Conservation (phyloP, 2,329 filamentous ascomycete species). For the Pseudocercospora fijiensis region DNA sequence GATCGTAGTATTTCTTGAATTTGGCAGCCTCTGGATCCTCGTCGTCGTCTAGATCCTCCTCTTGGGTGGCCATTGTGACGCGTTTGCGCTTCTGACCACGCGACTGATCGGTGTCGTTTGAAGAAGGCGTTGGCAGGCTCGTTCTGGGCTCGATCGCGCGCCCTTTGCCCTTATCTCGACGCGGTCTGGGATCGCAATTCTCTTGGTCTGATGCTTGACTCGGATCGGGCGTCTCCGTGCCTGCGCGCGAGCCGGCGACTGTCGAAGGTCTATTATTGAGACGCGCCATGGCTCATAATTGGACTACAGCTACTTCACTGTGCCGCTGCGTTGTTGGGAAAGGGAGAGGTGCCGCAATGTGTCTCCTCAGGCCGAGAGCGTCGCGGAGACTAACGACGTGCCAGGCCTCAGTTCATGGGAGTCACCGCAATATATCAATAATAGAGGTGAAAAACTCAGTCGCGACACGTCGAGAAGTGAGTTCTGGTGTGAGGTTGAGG, state of each 20-base stretch:
- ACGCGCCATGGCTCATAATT: slow-evolving; percentile 27
- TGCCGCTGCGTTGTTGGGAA: not conserved
- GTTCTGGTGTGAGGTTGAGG: not conserved
- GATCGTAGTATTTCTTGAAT: slow-evolving; percentile 64
- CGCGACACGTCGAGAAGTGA: too few species aligned
- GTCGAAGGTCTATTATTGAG: slow-evolving; percentile 24
- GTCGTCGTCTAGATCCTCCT: slow-evolving; percentile 24
- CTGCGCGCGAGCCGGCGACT: slow-evolving; percentile 20
- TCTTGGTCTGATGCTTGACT: slow-evolving; percentile 46
- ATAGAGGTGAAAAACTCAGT: not conserved
- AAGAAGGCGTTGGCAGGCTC: slow-evolving; percentile 41
- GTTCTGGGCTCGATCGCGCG: slow-evolving; percentile 16
- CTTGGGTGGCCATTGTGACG: slow-evolving; percentile 15
- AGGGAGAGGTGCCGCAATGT: not conserved
- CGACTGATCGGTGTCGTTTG: slow-evolving; percentile 31
- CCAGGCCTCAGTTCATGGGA: not conserved
- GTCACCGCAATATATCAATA: not conserved
- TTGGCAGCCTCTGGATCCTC: slow-evolving; percentile 32
- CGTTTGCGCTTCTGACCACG: slow-evolving; percentile 29
- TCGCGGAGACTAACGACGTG: too few species aligned
- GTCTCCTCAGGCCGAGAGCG: not conserved
- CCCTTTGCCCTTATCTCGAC: slow-evolving; percentile 42
- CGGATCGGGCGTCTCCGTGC: slow-evolving; percentile 16
- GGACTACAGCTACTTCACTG: too few species aligned
- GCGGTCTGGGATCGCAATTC: slow-evolving; percentile 38